phyloP scores from a whole-genome alignment of 768 basidiomycete genomes.

The Cyathus striatus region DNA sequence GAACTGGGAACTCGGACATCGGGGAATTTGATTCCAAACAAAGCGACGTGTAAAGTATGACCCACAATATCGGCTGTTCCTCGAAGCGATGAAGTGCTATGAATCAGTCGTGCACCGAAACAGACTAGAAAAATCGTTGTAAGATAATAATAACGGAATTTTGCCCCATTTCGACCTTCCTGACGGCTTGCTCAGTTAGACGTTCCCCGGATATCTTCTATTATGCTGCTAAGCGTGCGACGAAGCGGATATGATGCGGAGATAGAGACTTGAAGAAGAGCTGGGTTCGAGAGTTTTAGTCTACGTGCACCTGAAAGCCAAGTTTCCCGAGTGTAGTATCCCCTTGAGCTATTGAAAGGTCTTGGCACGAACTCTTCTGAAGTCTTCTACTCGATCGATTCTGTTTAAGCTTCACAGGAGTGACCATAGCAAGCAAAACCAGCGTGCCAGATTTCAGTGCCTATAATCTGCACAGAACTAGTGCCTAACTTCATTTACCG shows the following conservation, averaged over 20 bases:
- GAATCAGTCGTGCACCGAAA: conserved; percentile 5
- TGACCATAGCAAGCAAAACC: too few species aligned
- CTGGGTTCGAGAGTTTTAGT: too few species aligned
- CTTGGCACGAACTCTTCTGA: too few species aligned
- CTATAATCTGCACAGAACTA: neutral
- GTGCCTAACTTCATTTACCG: conserved; percentile 9
- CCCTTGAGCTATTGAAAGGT: too few species aligned
- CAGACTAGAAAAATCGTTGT: neutral
- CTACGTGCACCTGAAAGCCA: too few species aligned
- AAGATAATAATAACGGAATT: conserved; percentile 7
- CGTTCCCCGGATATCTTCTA: conserved; percentile 4
- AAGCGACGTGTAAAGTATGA: neutral
- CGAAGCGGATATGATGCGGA: conserved; percentile 21
- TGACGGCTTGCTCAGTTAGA: conserved; percentile 4
- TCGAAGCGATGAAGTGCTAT: neutral
- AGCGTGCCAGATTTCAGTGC: neutral
- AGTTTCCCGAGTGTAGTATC: too few species aligned
- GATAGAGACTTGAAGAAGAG: conserved; percentile 12
- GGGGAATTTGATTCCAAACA: conserved; percentile 7
- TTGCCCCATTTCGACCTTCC: conserved; percentile 8
- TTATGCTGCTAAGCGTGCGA: conserved; percentile 7
- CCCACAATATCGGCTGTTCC: neutral
- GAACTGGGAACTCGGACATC: conserved; percentile 1
- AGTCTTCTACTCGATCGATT: too few species aligned
- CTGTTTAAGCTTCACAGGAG: too few species aligned